Base-by-base conservation (phyloP, 2,329 filamentous ascomycete genomes). In the Botryotinia globosa region DNA sequence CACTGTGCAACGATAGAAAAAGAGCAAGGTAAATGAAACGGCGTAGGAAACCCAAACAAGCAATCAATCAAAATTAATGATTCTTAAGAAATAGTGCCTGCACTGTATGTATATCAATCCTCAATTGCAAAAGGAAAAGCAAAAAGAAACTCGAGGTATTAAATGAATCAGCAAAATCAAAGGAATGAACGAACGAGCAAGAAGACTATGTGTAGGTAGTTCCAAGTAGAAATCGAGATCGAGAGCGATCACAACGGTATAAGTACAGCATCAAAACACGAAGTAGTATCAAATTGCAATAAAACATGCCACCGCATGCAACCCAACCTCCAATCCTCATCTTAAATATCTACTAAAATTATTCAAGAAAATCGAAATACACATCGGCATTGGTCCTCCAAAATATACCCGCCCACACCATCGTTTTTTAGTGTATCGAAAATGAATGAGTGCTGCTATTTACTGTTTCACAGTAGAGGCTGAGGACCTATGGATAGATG, bases 381-480 rank as follows among this genome's bases (percentile, higher is more conserved):
- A 20, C 63, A 51, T 66, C 32, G 20, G 29, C 22, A 66, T 66
- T 66, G 44, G 63, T 37, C 44, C 32, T 12, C 39, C 7, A 44
- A 63, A 44, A 44, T 63, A 44, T 51, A 51, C 44, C 63, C 63
- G 63, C 63, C 44, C 45, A 51, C 63, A 66, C 63, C 44, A 37
- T 51, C 20, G 25, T 10, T 65, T 34, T 39, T 62, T 62, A 62
- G 59, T 39, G 22, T 62, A n/a, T 62, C 59, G 59, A 62, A 62
- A 39, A n/a, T 42, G 22, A n/a, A n/a, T n/a, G 34, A 39, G 25
- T n/a, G 25, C 14, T 42, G 16, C 59, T 16, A 62, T n/a, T 62
- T 62, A 62, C 25, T n/a, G 59, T 62, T 48, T 20, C 34, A 54
- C 25, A 6, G 25, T 67, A 54, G 37, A n/a, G 12, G 48, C 29